Evolutionary conservation across 2,329 filamentous ascomycete genomes (phyloP), one percentile per base, ranked within the genome.

Genomic region (Aspergillus sp.): DNA sequence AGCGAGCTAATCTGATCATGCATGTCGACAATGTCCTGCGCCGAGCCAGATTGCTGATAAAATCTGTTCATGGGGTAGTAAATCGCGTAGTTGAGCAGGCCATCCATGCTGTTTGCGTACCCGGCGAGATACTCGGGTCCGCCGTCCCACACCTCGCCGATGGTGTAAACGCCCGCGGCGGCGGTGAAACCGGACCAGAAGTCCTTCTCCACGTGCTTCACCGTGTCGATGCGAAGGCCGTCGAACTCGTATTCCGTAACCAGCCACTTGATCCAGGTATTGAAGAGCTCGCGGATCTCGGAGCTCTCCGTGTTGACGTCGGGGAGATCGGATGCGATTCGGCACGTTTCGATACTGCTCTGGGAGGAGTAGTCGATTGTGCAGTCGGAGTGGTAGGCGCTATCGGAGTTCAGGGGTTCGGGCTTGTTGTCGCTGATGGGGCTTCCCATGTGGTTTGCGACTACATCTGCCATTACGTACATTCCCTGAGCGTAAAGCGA

Each of bases 341-440:
- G 85, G 77, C 87, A 89, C 22, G 74, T 51, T 43, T 76, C 70
- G 2, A 74, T 70, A 19, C 74, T 78, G 1, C 72, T 78, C 64
- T 85, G 78, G 69, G 87, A 75, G 45, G 73, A 70, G 74, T 87
- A 88, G 72, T 89, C 71, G 23, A 85, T 80, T 4, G 70, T 69
- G 74, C 89, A 91, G 68, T 82, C 84, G 1, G 81, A 50, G 70
- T 91, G 87, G 74, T 85, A 91, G 66, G 87, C 87, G 28, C 80
- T 81, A n/a, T 79, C 62, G 28, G 83, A 75, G 72, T 89, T 83
- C 68, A 89, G 85, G 11, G 85, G 82, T 22, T 80, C 74, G 45
- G 83, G 82, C 11, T 74, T 68, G 61, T 76, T 79, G 69, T 87
- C 88, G 72, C 87, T 81, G 47, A 88, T 80, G 5, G 77, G 76